Base-by-base conservation (phyloP, 1,284 basidiomycete genomes). In the Mixia osmundae region DNA sequence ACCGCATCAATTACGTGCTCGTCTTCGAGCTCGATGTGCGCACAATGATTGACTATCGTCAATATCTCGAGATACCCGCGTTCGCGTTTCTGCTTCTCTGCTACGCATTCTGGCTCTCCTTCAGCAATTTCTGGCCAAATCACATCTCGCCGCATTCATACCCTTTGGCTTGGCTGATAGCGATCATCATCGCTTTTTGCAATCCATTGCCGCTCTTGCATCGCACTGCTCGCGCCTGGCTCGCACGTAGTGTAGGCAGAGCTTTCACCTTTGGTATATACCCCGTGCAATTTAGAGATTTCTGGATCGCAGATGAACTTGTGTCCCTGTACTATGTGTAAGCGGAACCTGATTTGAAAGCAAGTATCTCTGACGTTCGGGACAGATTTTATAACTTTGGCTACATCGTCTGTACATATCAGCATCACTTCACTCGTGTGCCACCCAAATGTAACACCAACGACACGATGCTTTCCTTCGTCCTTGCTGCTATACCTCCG, bases 1-100 rank as follows among this genome's bases (percentile, higher is more conserved):
- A 71, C 5, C 63, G 76, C 30, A 80, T 91, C 51, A 91, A 89
- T 54, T 83, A 83, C 47, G 65, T 71, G 15, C 94, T 94, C 54
- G 87, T 94, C 37, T 87, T 94, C 48, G 80, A 79, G 53, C 56
- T 87, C 36, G 70, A 87, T 46, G 56, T 73, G 11, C 63, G 75
- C 38, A 72, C 72, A 20, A 67, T 66, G 24, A 61, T 87, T 37
- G 80, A 91, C 52, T 67, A 71, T 49, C 67, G 73, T 25, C 68
- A 77, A 54, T 91, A 77, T 51, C 72, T 82, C 39, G 48, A 87
- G 74, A 66, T 80, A 14, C 85, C 87, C 0, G 64, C 72, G 10
- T 62, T 85, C 42, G 55, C 89, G 14, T 63, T 87, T 30, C 60
- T 71, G n/a, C 65, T 74, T 0, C 65, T 94, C 1, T 69, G 66